Percentiles rank a stretch among this genome's conserved stretches.
Evolutionary conservation across 2,329 filamentous ascomycete species (phyloP).

Genomic region (Sphaerulina populicola): DNA sequence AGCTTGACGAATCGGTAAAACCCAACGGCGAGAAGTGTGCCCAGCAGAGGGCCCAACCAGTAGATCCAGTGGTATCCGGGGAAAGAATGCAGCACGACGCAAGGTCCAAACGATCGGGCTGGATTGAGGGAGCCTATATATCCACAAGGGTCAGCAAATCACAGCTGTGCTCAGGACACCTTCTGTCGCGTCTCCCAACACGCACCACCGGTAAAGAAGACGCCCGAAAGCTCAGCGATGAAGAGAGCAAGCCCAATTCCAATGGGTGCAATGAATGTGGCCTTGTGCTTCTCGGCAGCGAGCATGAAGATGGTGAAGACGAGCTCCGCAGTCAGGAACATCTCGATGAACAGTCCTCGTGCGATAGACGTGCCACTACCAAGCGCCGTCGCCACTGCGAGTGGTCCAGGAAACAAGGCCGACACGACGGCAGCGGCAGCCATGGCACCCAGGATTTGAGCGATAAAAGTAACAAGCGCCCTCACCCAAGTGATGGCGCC

Average conservation of each 20-base stretch:
- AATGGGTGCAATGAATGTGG: constrained; percentile 35
- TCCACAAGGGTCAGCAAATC: neutral
- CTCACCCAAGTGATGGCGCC: constrained; percentile 42
- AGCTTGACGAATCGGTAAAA: constrained; percentile 45
- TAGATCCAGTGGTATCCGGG: constrained; percentile 45
- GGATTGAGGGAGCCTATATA: constrained; percentile 39
- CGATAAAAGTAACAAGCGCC: constrained; percentile 37
- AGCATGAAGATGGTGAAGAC: constrained; percentile 45
- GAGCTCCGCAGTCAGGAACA: constrained; percentile 44
- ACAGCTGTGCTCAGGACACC: no score
- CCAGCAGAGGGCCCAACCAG: constrained; percentile 44
- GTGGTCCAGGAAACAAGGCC: constrained; percentile 39
- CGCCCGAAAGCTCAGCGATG: constrained; percentile 40
- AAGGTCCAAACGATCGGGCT: constrained; percentile 43
- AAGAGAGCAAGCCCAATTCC: constrained; percentile 39
- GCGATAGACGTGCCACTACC: constrained; percentile 36
- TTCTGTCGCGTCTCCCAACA: neutral
- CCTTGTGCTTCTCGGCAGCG: constrained; percentile 38
- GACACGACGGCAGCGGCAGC: constrained; percentile 40
- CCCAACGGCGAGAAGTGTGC: constrained; percentile 39
- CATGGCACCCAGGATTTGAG: constrained; percentile 42
- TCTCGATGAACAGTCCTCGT: constrained; percentile 44
- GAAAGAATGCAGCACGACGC: constrained; percentile 38
- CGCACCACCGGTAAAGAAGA: constrained; percentile 40
- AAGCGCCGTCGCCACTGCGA: constrained; percentile 42